phyloP scores from a whole-genome alignment of 208 protist genomes.

The Balamuthia mandrillaris region DNA sequence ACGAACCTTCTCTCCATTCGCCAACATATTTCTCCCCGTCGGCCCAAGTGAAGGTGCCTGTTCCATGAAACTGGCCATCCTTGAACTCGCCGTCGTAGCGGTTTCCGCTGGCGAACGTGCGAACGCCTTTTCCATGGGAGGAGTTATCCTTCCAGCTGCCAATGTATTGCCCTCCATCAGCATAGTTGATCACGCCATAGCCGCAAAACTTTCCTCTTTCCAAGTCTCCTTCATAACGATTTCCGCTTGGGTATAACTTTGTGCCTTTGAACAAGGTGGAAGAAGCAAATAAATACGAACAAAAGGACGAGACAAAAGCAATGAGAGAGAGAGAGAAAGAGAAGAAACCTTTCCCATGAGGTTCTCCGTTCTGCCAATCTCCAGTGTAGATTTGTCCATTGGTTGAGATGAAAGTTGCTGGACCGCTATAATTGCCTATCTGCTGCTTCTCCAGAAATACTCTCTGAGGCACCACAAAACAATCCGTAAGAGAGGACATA shows the following conservation, averaged over 20 bases:
- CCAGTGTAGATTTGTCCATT: background rate
- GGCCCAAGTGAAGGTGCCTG: constrained; percentile 49
- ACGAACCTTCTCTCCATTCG: constrained; percentile 1
- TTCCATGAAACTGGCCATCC: constrained; percentile 50
- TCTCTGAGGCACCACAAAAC: too few relatives aligned
- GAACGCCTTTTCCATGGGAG: background rate
- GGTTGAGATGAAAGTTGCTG: too few relatives aligned
- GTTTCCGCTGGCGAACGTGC: background rate
- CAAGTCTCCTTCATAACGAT: constrained; percentile 10
- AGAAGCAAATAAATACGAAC: constrained; percentile 58
- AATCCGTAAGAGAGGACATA: too few relatives aligned
- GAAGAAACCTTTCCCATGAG: background rate
- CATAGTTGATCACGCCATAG: constrained; percentile 1
- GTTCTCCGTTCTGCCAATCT: background rate
- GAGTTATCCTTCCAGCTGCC: constrained; percentile 4
- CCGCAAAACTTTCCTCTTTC: background rate
- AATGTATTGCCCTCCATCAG: constrained; percentile 8
- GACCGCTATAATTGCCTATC: too few relatives aligned
- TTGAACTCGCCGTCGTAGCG: constrained; percentile 52
- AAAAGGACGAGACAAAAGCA: background rate
- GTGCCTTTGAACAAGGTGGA: too few relatives aligned
- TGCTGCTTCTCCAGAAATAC: too few relatives aligned
- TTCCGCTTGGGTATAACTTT: background rate
- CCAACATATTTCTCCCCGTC: constrained; percentile 49
- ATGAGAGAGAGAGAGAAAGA: background rate